A percentile compares a stretch with the other conserved stretches of the same genome.
These are phyloP conservation scores for Musa balbisiana DNA, from an alignment of 202 grass and related monocot species.

Conservation along the genomic window DNA sequence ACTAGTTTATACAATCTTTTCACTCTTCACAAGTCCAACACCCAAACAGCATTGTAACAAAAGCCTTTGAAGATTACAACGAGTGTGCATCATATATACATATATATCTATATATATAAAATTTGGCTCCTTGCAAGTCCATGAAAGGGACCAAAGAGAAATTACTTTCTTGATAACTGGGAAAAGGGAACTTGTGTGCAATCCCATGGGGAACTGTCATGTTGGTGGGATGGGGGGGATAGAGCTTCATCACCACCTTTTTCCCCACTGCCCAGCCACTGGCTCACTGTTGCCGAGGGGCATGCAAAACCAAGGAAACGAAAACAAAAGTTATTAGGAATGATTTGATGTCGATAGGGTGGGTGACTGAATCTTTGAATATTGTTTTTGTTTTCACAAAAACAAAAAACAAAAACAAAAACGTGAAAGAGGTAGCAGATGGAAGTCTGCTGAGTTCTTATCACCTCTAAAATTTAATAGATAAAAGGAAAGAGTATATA, in stretches of 20 bases:
- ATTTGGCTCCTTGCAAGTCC: background rate
- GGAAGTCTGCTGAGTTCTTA: background rate
- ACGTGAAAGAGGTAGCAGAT: too few relatives aligned
- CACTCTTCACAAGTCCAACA: background rate
- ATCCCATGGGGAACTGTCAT: background rate
- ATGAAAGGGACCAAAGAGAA: slow-evolving; percentile 15
- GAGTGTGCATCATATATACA: too few relatives aligned
- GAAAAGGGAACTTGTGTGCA: background rate
- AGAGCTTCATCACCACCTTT: background rate
- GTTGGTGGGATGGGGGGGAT: background rate
- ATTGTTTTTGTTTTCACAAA: too few relatives aligned
- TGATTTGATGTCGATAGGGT: too few relatives aligned
- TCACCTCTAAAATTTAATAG: background rate
- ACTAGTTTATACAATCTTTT: background rate
- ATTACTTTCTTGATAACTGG: slow-evolving; percentile 9
- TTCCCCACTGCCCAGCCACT: background rate
- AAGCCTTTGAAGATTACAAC: too few relatives aligned
- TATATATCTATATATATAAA: too few relatives aligned
- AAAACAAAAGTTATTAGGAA: too few relatives aligned
- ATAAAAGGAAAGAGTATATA: too few relatives aligned
- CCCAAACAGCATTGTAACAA: background rate
- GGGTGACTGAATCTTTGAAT: too few relatives aligned
- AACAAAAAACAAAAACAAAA: too few relatives aligned
- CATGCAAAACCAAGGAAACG: too few relatives aligned
- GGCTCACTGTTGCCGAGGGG: background rate